These are phyloP conservation scores for Dimargaris cristalligena DNA, from an alignment of 192 early-diverging fungal species.

Conservation along the genomic window DNA sequence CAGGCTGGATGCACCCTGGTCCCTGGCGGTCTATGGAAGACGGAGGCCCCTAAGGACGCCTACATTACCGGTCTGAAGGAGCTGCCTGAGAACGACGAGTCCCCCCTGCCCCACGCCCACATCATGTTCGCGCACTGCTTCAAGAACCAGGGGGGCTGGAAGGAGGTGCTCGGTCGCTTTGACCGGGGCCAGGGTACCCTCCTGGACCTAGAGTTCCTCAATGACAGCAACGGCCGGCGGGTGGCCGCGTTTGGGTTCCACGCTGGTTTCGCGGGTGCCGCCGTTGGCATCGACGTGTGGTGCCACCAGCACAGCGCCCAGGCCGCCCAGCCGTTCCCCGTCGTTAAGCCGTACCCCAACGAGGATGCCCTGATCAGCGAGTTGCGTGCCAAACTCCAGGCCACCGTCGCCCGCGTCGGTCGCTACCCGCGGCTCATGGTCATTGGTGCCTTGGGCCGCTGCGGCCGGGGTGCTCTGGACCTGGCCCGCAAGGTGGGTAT, in stretches of 20 bases:
- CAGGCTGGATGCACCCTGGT: slow-evolving; percentile 71
- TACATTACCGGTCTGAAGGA: slow-evolving; percentile 95
- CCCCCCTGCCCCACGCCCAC: slow-evolving; percentile 79
- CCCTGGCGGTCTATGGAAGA: slow-evolving; percentile 63
- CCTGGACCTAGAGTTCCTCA: slow-evolving; percentile 89
- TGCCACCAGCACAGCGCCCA: slow-evolving; percentile 47
- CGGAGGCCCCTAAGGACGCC: slow-evolving; percentile 68
- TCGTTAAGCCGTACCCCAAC: slow-evolving; percentile 68
- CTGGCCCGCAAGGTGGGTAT: slow-evolving; percentile 69
- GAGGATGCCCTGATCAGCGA: slow-evolving; percentile 59
- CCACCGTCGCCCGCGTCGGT: slow-evolving; percentile 33
- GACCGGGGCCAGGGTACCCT: slow-evolving; percentile 68
- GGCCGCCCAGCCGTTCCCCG: slow-evolving; percentile 40
- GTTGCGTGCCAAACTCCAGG: slow-evolving; percentile 36
- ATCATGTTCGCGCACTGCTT: slow-evolving; percentile 99
- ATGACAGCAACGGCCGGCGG: slow-evolving; percentile 63
- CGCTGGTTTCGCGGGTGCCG: slow-evolving; percentile 89
- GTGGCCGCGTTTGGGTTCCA: slow-evolving; percentile 96
- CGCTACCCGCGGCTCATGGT: slow-evolving; percentile 73
- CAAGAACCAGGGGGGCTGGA: slow-evolving; percentile 92
- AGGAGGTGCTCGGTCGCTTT: slow-evolving; percentile 72
- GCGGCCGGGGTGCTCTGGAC: slow-evolving; percentile 77
- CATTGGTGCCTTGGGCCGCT: slow-evolving; percentile 95
- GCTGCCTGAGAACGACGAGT: slow-evolving; percentile 80
- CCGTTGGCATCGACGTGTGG: slow-evolving; percentile 87